These are phyloP conservation scores for Panus rudis DNA, from an alignment of 768 basidiomycete species.

Conservation along the genomic window DNA sequence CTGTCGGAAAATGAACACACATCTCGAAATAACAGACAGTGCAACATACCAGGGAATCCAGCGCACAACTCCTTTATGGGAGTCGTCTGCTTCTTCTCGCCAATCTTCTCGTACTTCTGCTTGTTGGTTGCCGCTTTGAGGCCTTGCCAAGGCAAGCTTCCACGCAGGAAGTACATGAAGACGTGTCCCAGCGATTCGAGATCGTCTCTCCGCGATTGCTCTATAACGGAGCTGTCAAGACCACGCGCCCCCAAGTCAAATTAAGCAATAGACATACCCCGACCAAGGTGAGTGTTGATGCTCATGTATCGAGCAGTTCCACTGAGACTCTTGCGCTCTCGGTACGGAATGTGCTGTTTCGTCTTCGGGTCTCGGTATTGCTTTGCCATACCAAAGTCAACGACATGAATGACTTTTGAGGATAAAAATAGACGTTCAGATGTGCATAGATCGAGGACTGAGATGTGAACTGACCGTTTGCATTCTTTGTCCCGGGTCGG, in stretches of 20 bases:
- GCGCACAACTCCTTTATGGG: conserved; percentile 96
- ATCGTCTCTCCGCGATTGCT: conserved; percentile 93
- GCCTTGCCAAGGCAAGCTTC: conserved; percentile 97
- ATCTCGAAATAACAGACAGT: conserved; percentile 1
- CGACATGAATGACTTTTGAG: conserved; percentile 73
- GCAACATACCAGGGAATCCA: conserved; percentile 76
- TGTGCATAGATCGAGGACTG: not conserved
- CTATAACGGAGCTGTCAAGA: conserved; percentile 28
- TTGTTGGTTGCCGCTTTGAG: conserved; percentile 99
- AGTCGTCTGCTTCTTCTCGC: conserved; percentile 99
- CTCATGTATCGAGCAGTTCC: conserved; percentile 99
- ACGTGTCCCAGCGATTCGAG: conserved; percentile 99
- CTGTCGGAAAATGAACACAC: conserved; percentile 33
- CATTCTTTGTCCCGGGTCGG: conserved; percentile 82
- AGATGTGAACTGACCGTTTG: conserved; percentile 55
- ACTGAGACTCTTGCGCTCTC: conserved; percentile 94
- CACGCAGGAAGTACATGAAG: conserved; percentile 98
- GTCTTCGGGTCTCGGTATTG: conserved; percentile 99
- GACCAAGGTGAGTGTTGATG: conserved; percentile 96
- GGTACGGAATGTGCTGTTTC: conserved; percentile 98
- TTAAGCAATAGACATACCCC: conserved; percentile 50
- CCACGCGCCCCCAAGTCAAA: conserved; percentile 5
- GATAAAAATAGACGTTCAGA: not conserved
- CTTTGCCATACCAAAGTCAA: conserved; percentile 99
- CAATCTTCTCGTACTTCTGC: conserved; percentile 99